Evolutionary conservation across 176 grass and related monocot genomes (phyloP), one percentile per base, ranked within the genome.

Genomic region (Cenchrus purpureus): DNA sequence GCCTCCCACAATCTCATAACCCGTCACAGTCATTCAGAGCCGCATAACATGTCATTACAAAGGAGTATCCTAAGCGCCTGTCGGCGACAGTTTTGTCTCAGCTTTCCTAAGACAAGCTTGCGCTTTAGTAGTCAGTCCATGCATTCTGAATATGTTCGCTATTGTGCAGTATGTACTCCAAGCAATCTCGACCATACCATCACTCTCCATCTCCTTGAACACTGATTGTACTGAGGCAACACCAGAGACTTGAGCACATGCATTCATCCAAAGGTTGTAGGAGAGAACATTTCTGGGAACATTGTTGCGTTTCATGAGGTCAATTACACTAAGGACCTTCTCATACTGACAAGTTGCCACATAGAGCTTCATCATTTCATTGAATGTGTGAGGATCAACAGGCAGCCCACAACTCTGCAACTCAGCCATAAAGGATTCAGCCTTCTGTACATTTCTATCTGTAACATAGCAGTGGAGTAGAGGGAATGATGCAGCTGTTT

Each of bases 311-410:
- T 86, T 92, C 91, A 97, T 97, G 45, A 90, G 84, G 45, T 84
- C 9, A 6, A 97, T 92, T 15, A 92, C 95, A 28, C 78, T 77
- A 53, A 76, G 37, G 17, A 92, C 87, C 65, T 92, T 89, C 61
- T 67, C 68, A 62, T 89, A 86, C 31, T 92, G 68, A 84, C 76
- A 78, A 74, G 84, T 92, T 59, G 86, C 92, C 65, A 82, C 45
- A 74, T 97, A 97, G 10, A 97, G 82, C 70, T 97, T 94, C 87
- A 94, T 90, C 79, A 97, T 90, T 91, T 97, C 90, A 89, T 92
- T 87, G 82, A 94, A 94, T 16, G 85, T 90, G 80, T 89, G 84
- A 89, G 90, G 78, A 85, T 97, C 86, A 45, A 97, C 79, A 17
- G 88, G 90, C 54, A 94, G 62, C 61, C 90, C 95, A 65, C 29